phyloP scores from a whole-genome alignment of 768 basidiomycete genomes.

The Botryobasidium botryosum region DNA sequence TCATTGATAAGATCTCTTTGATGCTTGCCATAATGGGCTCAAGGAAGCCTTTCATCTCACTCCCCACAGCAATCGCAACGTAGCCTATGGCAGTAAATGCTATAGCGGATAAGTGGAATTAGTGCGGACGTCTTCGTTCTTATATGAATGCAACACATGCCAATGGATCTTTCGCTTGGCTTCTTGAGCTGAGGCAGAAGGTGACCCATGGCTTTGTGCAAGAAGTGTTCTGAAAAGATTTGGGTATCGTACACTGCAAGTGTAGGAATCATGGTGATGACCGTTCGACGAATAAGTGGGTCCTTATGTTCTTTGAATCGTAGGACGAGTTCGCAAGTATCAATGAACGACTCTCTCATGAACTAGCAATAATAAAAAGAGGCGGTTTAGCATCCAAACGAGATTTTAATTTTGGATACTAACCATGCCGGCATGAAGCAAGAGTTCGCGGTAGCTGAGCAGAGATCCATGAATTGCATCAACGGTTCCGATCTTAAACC shows the following conservation, averaged over 20 bases:
- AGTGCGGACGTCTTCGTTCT: constrained; percentile 8
- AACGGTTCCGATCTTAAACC: constrained; percentile 60
- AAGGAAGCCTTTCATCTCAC: constrained; percentile 91
- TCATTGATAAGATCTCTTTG: constrained; percentile 69
- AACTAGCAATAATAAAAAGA: constrained; percentile 31
- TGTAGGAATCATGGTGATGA: constrained; percentile 89
- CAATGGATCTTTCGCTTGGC: constrained; percentile 72
- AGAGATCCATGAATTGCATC: constrained; percentile 89
- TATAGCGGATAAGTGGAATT: constrained; percentile 16
- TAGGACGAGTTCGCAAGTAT: constrained; percentile 79
- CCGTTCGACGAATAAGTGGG: constrained; percentile 75
- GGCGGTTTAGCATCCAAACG: neutral
- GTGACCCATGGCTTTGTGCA: constrained; percentile 89
- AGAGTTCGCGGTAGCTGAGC: constrained; percentile 76
- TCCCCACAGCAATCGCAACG: constrained; percentile 76
- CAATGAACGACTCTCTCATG: constrained; percentile 73
- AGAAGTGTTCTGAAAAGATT: constrained; percentile 77
- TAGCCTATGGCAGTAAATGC: constrained; percentile 96
- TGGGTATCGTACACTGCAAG: constrained; percentile 89
- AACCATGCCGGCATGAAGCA: constrained; percentile 90
- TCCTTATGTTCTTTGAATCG: constrained; percentile 81
- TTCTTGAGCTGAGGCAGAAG: constrained; percentile 78
- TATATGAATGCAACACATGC: constrained; percentile 27
- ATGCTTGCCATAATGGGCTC: constrained; percentile 81
- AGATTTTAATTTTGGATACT: constrained; percentile 16